phyloP scores from a whole-genome alignment of 2,329 filamentous ascomycete species.

The Arthroderma sp. region DNA sequence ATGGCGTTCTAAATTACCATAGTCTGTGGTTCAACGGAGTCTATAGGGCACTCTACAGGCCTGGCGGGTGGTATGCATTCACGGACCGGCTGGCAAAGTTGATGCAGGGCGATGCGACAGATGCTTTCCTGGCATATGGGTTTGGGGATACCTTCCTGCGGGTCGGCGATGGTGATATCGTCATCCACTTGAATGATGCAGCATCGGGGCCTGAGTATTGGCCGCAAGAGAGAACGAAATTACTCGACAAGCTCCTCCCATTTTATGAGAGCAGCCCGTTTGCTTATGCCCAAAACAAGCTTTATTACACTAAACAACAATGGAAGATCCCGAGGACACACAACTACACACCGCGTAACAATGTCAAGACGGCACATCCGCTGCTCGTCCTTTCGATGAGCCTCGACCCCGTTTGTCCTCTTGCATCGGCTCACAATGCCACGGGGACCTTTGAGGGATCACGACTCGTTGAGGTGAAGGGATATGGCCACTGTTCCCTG shows the following conservation, averaged over 20 bases:
- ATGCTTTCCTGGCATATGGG: not conserved
- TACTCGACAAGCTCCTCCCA: not conserved
- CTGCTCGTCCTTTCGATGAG: not conserved
- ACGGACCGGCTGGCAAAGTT: slow-evolving; percentile 27
- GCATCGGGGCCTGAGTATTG: not conserved
- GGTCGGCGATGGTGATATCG: not conserved
- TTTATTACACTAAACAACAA: not conserved
- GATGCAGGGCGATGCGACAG: not conserved
- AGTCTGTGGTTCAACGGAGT: not conserved
- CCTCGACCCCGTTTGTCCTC: not conserved
- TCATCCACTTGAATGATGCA: not conserved
- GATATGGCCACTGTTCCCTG: not conserved
- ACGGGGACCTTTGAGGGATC: not conserved
- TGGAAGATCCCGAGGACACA: not conserved
- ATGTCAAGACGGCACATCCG: not conserved
- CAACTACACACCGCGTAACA: not conserved
- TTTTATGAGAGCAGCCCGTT: not conserved
- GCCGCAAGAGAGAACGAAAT: not conserved
- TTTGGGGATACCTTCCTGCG: not conserved
- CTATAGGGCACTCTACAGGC: not conserved
- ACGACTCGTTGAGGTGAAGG: not conserved
- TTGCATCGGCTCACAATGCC: not conserved
- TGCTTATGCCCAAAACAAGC: not conserved
- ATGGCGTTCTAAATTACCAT: not conserved
- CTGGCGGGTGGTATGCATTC: slow-evolving; percentile 41